Base-by-base conservation (phyloP, 1,284 basidiomycete species). In the Violaceomyces palustris region DNA sequence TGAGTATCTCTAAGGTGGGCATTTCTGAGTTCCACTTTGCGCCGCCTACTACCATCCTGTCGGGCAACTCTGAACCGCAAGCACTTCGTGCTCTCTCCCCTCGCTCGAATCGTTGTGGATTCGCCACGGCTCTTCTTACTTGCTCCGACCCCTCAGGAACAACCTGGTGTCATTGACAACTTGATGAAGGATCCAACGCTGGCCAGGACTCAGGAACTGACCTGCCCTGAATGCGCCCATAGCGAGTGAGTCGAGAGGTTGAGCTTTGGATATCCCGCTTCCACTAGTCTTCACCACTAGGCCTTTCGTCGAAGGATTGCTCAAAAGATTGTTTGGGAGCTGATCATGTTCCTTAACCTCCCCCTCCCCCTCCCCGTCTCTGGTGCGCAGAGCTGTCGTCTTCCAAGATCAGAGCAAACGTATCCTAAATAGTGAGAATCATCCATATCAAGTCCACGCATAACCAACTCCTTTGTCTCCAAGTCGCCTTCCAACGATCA, bases 111-210 rank as follows among this genome's bases (percentile, higher is more conserved):
- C 2, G 12, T 28, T 38, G 18, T 37, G 25, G n/a, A 30, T 34
- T 26, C 15, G 8, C 23, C 35, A 19, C 25, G 30, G 5, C 19
- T 21, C 23, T 33, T 28, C 37, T 51, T 8, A 18, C 23, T n/a
- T 36, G 8, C n/a, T 36, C 35, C 24, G 10, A 11, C 17, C 33
- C 17, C 7, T 10, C 64, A 94, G 89, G 76, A 93, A 91, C 76
- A 88, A 91, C 77, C 88, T 3, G 93, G 93, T 39, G 85, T 96
- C 23, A 92, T 88, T 2, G 83, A 83, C 25, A 90, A 94, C 74
- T 77, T 98, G 9, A 86, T 87, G 44, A 81, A 86, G 31, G 93
- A 98, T 72, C 87, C 92, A 11, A 96, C 93, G 9, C 77, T 98
- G 73, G 43, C 60, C 1, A 42, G 70, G 17, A 70, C 61, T 15